Base-by-base conservation (phyloP, 441 rosid species). In the Gossypium schwendimanii region DNA sequence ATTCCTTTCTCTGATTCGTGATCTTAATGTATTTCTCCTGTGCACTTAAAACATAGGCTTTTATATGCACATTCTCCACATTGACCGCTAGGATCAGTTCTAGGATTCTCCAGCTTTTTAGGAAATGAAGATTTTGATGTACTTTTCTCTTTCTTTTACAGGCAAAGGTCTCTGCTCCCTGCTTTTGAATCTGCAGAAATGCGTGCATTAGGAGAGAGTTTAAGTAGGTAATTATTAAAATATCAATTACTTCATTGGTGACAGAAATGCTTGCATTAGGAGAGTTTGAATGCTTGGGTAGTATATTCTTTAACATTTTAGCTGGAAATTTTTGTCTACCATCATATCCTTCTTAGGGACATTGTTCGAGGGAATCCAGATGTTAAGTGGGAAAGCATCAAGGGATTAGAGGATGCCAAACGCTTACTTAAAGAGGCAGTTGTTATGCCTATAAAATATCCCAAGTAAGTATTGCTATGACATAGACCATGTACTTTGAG, bases 361-460 rank as follows among this genome's bases (percentile, higher is more conserved):
- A 94, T 94, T 21, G 88, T 94, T 53, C 94, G 89, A 49, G 97
- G 99, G 54, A 94, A 81, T 78, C 97, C 96, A 54, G 89, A 94
- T 83, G 89, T 94, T 63, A 92, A 84, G 74, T 94, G 97, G 99
- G 97, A 94, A 72, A 88, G 89, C 82, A 91, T 94, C 69, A 92
- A 94, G 74, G 97, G 97, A 33, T 73, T 94, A 57, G 94, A 91
- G 73, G 91, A 81, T 71, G 97, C 99, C 12, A 94, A 94, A 69
- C 85, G 81, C 73, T 79, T 94, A 76, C 90, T 94, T 68, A 94
- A 94, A 83, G 98, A 94, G 86, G 99, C 97, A 50, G 99, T 94
- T 76, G 96, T 94, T 70, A 94, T 94, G 97, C 98, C 97, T 45
- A 92, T 94, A 58, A 94, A 94, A 78, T 94, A 94, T 81, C 97